A percentile compares a stretch with the other conserved stretches of the same genome.
phyloP scores from a whole-genome alignment of 345 rosid species.

The Eucalyptus camaldulensis region DNA sequence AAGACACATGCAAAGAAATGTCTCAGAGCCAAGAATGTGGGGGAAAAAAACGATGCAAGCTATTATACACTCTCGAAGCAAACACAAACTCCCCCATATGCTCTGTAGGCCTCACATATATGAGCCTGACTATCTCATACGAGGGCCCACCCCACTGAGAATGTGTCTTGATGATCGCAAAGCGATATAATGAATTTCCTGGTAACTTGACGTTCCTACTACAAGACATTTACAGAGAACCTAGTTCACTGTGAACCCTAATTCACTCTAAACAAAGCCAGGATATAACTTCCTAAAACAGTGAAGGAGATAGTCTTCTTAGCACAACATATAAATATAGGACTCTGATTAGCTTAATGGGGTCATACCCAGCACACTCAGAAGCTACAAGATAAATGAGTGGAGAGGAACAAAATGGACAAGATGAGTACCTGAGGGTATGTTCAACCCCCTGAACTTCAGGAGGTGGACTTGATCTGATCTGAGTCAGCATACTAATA shows the following conservation, averaged over 20 bases:
- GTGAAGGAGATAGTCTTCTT: neutral
- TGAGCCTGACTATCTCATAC: neutral
- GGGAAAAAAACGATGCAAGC: neutral
- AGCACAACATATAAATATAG: neutral
- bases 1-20: neutral
- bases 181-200: neutral
- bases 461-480: neutral
- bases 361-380: neutral
- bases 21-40: neutral
- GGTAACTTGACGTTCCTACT: neutral
- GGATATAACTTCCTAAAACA: neutral
- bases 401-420: neutral
- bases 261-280: neutral
- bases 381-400: neutral
- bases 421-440: constrained; percentile 9
- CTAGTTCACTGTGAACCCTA: neutral
- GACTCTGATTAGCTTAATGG: neutral
- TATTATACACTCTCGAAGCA: neutral
- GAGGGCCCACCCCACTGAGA: neutral
- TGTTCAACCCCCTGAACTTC: neutral
- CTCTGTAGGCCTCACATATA: neutral
- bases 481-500: neutral
- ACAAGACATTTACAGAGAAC: neutral
- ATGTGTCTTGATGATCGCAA: neutral
- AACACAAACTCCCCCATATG: neutral